Base-by-base conservation (phyloP, 2,329 filamentous ascomycete species). In the Fonsecaea multimorphosa region DNA sequence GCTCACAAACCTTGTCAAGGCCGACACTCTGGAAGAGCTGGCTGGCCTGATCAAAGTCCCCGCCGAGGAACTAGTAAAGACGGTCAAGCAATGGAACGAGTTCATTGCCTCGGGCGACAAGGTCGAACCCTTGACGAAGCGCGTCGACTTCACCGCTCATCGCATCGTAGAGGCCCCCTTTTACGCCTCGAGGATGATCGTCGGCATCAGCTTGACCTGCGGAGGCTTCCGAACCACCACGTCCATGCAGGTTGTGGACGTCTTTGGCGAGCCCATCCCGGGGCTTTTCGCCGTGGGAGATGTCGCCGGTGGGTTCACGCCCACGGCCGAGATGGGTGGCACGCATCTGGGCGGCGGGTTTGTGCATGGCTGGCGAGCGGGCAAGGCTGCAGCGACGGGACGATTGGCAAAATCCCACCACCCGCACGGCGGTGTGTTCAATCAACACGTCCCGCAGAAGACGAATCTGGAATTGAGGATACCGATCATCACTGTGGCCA, bases 281-380 rank as follows among this genome's bases (percentile, higher is more conserved):
- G 60, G 60, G 9, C 38, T 63, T 9, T 63, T 63, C 19, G 61
- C 53, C 36, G 61, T 63, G 14, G 61, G 53, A n/a, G 61, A 63
- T n/a, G 29, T 34, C 36, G 53, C 60, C 8, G 60, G 51, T n/a
- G 60, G 60, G 14, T 51, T 63, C 38, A 49, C 51, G n/a, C 51
- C 52, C 7, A 55, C 59, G 11, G 59, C 59, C 6, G 59, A 62
- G 16, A 62, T 62, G 59, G 59, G 59, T 12, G 59, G 59, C 11
- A 62, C 59, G 22, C 59, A 62, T 40, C 52, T 62, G 5, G 60
- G 60, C 22, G 60, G 60, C 16, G 51, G 60, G 6, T 57, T 63
- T 49, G 60, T 56, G 27, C 38, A 36, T 36, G 61, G 53, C 9
- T 63, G 61, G 61, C 24, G 53, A 19, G 61, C 61, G 11, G 61